phyloP scores from a whole-genome alignment of 2,329 filamentous ascomycete species.

The Myriosclerotinia scirpicola region DNA sequence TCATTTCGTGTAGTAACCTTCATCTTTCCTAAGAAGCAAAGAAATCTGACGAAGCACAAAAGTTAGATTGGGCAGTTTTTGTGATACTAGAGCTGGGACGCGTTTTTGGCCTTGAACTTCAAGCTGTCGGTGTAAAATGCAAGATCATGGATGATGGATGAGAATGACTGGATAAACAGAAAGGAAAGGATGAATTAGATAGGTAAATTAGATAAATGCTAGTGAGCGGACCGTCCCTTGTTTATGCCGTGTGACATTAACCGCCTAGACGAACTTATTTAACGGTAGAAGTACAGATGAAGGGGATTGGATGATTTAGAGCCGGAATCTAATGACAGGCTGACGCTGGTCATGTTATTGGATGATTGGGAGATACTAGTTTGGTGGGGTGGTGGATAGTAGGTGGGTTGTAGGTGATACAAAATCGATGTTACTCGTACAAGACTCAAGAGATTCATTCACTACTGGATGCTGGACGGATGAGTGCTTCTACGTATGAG shows the following conservation, averaged over 20 bases:
- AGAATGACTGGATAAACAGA: background rate
- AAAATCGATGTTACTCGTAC: too few relatives aligned
- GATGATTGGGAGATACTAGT: too few relatives aligned
- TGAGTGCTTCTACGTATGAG: too few relatives aligned
- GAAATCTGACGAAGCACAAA: background rate
- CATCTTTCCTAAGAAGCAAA: background rate
- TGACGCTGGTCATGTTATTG: background rate
- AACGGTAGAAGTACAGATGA: background rate
- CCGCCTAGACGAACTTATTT: background rate
- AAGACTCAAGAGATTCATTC: too few relatives aligned
- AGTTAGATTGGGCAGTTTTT: too few relatives aligned
- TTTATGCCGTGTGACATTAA: slow-evolving; percentile 7
- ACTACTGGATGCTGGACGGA: too few relatives aligned
- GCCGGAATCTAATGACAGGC: background rate
- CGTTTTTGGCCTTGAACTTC: too few relatives aligned
- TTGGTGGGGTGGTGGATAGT: too few relatives aligned
- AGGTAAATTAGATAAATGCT: background rate
- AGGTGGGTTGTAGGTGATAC: background rate
- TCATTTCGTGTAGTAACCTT: background rate
- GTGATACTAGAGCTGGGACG: too few relatives aligned
- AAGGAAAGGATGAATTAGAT: background rate
- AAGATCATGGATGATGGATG: background rate
- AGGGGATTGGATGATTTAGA: background rate
- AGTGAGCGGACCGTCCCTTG: slow-evolving; percentile 17
- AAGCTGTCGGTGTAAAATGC: background rate